phyloP scores from a whole-genome alignment of 2,329 filamentous ascomycete species.

The Pseudocercospora pini-densiflorae region DNA sequence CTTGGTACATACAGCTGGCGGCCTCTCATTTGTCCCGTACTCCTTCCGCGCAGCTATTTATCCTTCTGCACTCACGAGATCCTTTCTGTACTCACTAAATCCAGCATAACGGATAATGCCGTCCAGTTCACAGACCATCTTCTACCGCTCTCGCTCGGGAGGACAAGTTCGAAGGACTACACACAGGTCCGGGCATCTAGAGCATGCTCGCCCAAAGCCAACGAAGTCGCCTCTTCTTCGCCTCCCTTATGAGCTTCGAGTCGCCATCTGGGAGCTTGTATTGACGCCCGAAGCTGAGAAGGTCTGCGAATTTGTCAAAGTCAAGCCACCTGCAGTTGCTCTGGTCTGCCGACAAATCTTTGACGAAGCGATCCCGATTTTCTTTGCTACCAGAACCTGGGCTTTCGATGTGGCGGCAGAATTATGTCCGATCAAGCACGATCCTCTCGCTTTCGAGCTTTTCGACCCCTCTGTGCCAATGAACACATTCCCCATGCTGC shows the following conservation, averaged over 20 bases:
- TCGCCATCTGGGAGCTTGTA: background rate
- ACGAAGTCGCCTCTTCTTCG: background rate
- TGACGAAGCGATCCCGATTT: background rate
- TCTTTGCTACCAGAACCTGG: background rate
- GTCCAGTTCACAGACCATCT: background rate
- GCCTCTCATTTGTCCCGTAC: background rate
- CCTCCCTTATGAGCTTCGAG: background rate
- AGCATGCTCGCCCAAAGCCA: background rate
- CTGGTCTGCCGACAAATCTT: conserved; percentile 5
- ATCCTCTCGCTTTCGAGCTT: background rate
- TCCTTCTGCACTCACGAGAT: background rate
- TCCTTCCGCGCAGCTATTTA: background rate
- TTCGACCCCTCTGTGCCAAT: conserved; percentile 3
- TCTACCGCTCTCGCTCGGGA: background rate
- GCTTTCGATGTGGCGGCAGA: background rate
- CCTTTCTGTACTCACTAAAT: no score
- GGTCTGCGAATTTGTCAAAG: conserved; percentile 2
- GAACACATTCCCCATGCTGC: background rate
- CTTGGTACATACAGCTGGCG: background rate
- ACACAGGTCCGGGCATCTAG: background rate
- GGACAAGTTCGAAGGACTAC: background rate
- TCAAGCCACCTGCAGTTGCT: conserved; percentile 5
- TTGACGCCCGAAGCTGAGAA: background rate
- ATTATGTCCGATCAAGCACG: conserved; percentile 1
- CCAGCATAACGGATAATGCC: no score